Evolutionary conservation across 768 basidiomycete genomes (phyloP).

Genomic region (Phylloporus sp.): DNA sequence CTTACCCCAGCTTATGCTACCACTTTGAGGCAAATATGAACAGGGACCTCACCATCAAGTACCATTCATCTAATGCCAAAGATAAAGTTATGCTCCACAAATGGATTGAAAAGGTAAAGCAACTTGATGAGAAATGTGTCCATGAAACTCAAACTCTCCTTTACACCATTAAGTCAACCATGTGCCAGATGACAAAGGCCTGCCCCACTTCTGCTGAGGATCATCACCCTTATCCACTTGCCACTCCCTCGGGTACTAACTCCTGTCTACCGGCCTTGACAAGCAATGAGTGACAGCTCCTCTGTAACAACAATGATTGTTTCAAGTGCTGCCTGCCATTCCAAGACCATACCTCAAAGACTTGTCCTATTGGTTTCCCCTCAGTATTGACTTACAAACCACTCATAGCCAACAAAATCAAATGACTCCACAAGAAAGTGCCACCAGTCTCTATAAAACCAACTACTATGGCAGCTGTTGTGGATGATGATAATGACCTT

Average conservation of each 20-base stretch:
- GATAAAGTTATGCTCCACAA: neutral
- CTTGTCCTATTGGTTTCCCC: conserved; percentile 23
- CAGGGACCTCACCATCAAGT: neutral
- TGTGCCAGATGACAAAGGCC: too few relatives aligned
- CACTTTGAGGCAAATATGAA: too few relatives aligned
- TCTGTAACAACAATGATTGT: conserved; percentile 19
- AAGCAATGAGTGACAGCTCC: conserved; percentile 1
- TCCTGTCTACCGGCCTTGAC: conserved; percentile 6
- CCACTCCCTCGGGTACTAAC: neutral
- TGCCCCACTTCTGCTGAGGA: too few relatives aligned
- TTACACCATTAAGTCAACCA: too few relatives aligned
- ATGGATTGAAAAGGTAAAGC: neutral
- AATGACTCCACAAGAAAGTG: too few relatives aligned
- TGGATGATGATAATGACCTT: neutral
- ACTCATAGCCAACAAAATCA: neutral
- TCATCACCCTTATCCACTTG: too few relatives aligned
- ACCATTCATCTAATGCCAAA: neutral
- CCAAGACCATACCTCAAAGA: neutral
- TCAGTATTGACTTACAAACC: conserved; percentile 10
- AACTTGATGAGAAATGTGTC: neutral
- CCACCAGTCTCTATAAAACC: too few relatives aligned
- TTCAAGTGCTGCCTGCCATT: conserved; percentile 19
- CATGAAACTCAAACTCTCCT: too few relatives aligned
- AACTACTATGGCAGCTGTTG: neutral
- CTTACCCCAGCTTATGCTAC: too few relatives aligned